Conservation (phyloP, 2,329 filamentous ascomycete species). For the Botrytis pseudocinerea region DNA sequence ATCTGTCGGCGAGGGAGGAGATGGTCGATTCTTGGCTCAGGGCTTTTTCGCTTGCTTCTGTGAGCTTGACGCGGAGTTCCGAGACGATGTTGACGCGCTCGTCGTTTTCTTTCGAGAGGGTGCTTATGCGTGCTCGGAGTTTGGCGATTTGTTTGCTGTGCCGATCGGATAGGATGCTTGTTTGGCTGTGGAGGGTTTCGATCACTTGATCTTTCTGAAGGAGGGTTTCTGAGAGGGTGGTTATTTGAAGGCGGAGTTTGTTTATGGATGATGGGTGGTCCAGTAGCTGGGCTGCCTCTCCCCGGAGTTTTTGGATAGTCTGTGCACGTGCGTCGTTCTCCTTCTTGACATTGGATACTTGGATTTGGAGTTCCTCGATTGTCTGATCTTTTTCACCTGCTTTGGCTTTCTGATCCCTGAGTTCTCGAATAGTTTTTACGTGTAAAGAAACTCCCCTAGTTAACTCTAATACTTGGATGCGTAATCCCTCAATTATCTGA, state of each 20-base stretch:
- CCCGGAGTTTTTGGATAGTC: background rate
- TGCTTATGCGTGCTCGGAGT: background rate
- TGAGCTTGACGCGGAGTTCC: background rate
- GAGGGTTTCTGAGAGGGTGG: background rate
- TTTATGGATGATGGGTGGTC: background rate
- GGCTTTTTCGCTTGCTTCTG: background rate
- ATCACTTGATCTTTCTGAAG: background rate
- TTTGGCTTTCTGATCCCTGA: background rate
- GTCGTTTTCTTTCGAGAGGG: background rate
- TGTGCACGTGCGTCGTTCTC: background rate
- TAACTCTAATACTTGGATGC: background rate
- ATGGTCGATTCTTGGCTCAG: background rate
- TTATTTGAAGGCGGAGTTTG: background rate
- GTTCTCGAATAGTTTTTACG: background rate
- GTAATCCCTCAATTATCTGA: background rate
- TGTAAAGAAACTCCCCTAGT: background rate
- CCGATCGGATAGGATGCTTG: background rate
- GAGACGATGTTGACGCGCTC: background rate
- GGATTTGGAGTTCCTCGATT: background rate
- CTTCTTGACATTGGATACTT: accelerated
- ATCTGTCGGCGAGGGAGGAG: background rate
- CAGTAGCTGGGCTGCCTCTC: background rate
- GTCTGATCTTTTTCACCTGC: background rate
- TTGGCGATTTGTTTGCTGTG: background rate
- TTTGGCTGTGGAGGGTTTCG: background rate